Percentiles rank a stretch among this genome's conserved stretches.
phyloP scores from a whole-genome alignment of 2,329 filamentous ascomycete species.

The Trichoderma polysporum region DNA sequence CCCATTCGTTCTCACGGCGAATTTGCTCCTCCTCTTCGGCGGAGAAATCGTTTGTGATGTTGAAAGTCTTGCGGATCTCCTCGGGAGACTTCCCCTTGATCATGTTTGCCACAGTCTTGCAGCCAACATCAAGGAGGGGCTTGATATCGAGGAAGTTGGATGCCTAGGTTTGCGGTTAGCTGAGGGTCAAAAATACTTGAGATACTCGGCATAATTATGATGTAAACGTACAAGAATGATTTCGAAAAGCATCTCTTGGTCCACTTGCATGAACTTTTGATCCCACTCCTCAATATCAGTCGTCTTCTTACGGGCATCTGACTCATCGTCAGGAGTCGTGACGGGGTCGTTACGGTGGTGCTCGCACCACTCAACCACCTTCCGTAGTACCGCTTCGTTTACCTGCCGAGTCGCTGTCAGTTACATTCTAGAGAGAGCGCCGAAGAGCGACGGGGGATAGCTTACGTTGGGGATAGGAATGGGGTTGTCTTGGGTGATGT shows the following conservation, averaged over 20 bases:
- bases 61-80: conserved; percentile 99
- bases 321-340: conserved; percentile 81
- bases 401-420: conserved; percentile 51
- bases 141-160: conserved; percentile 99
- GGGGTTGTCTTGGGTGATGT: conserved; percentile 55
- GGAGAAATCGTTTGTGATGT: conserved; percentile 99
- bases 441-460: not conserved
- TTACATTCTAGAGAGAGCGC: conserved; percentile 18
- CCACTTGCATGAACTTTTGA: conserved; percentile 99
- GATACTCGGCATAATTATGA: not conserved
- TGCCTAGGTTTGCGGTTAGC: conserved; percentile 55
- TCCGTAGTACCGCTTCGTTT: conserved; percentile 88
- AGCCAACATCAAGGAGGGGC: conserved; percentile 93
- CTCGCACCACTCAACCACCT: conserved; percentile 97
- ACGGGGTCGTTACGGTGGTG: conserved; percentile 89
- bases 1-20: conserved; percentile 87
- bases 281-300: conserved; percentile 99
- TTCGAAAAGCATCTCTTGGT: conserved; percentile 99
- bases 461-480: conserved; percentile 85
- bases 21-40: conserved; percentile 99
- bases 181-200: not conserved
- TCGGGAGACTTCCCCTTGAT: conserved; percentile 99
- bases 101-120: conserved; percentile 99
- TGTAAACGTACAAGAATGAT: conserved; percentile 78
- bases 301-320: conserved; percentile 94